Evolutionary conservation across 768 basidiomycete genomes (phyloP).

Genomic region (Gymnopilus junonius): DNA sequence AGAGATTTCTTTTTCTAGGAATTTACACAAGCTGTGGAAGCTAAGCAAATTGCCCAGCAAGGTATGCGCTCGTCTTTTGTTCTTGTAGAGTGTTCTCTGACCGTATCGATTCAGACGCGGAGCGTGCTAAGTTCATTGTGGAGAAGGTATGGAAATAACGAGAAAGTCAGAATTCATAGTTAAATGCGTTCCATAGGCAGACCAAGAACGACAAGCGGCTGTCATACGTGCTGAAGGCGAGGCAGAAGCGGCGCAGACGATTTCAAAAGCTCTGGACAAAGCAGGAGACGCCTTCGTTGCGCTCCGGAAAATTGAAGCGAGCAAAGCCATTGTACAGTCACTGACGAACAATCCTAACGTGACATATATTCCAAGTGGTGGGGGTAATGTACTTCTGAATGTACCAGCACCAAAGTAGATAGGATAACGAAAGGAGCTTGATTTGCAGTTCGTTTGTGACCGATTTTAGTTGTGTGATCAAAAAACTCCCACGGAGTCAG

Average conservation of each 20-base stretch:
- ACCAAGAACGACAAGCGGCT: slow-evolving; percentile 98
- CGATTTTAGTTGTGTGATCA: slow-evolving; percentile 31
- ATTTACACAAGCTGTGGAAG: slow-evolving; percentile 98
- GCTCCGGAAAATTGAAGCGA: slow-evolving; percentile 95
- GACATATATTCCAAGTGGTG: slow-evolving; percentile 84
- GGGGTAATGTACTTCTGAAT: slow-evolving; percentile 82
- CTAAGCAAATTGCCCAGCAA: slow-evolving; percentile 99
- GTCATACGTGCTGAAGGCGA: slow-evolving; percentile 99
- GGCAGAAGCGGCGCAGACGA: slow-evolving; percentile 94
- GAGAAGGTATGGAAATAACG: slow-evolving; percentile 71
- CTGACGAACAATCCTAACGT: slow-evolving; percentile 81
- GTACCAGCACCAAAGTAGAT: slow-evolving; percentile 63
- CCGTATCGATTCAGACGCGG: slow-evolving; percentile 69
- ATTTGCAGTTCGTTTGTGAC: slow-evolving; percentile 20
- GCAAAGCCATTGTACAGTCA: slow-evolving; percentile 94
- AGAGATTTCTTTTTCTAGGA: slow-evolving; percentile 51
- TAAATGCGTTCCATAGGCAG: slow-evolving; percentile 62
- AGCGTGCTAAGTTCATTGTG: slow-evolving; percentile 98
- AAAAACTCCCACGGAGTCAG: slow-evolving; percentile 45
- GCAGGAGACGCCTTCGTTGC: slow-evolving; percentile 97
- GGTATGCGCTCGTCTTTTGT: slow-evolving; percentile 46
- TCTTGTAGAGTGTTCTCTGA: slow-evolving; percentile 3
- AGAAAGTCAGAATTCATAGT: slow-evolving; percentile 3
- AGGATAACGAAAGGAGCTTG: slow-evolving; percentile 11
- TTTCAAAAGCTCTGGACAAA: slow-evolving; percentile 87